A percentile compares a stretch with the other conserved stretches of the same genome.
Conservation (phyloP, 176 grass and related monocot species). For the Oryza coarctata region DNA sequence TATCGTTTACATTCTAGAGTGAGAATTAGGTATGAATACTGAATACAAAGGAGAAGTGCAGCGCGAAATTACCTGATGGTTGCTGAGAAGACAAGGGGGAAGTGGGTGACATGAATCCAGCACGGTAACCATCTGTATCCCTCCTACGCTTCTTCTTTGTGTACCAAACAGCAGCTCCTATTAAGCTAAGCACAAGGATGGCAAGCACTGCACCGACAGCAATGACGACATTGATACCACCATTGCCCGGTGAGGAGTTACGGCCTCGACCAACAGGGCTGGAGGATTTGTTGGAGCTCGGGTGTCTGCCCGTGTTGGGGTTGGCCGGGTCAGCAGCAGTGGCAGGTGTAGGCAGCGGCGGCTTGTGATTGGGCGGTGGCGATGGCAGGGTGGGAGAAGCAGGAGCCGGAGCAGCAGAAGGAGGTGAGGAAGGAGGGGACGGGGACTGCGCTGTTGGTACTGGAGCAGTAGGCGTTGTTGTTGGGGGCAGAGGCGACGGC, state of each 20-base stretch:
- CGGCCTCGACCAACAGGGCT: not conserved
- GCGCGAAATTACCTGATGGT: conserved; percentile 48
- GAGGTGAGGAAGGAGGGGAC: conserved; percentile 39
- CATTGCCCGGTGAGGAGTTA: not conserved
- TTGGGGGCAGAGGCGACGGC: conserved; percentile 19
- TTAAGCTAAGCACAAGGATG: conserved; percentile 51
- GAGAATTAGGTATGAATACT: not conserved
- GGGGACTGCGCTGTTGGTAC: conserved; percentile 3
- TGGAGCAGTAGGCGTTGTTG: not conserved
- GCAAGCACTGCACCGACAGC: conserved; percentile 35
- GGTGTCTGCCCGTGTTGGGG: not conserved
- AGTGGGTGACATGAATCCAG: conserved; percentile 64
- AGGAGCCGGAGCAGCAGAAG: not conserved
- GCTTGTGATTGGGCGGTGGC: conserved; percentile 1
- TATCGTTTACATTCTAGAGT: not conserved
- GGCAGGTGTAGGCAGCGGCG: conserved; percentile 46
- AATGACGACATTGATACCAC: not conserved
- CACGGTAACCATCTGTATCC: conserved; percentile 42
- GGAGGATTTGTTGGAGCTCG: conserved; percentile 21
- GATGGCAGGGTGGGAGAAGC: conserved; percentile 18
- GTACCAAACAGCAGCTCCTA: conserved; percentile 48
- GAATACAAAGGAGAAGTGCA: not conserved
- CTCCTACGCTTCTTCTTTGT: conserved; percentile 58
- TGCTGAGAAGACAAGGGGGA: conserved; percentile 43
- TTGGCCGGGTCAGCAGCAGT: conserved; percentile 32